Evolutionary conservation across 164 flowering plant species (phyloP), one percentile per base, ranked within the genome.

Genomic region (Magnolia sinica): DNA sequence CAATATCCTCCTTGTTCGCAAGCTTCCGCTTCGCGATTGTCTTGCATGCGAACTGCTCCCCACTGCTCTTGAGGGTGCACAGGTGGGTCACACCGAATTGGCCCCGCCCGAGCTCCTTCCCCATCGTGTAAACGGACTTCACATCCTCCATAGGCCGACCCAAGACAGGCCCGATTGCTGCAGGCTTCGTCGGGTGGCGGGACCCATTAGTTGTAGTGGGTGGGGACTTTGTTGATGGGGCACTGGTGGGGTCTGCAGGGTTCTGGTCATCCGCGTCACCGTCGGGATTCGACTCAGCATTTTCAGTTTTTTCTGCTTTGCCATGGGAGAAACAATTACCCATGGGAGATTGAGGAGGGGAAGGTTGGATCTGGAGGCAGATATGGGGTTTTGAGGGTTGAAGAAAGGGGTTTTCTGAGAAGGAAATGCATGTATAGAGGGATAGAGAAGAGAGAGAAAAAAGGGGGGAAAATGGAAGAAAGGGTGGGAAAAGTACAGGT

Each of bases 131-230:
- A 2, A 29, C 67, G 0, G 83, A 8, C 19, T 78, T 72, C 10
- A 92, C 86, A 22, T 92, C 95, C 72, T 92, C 97, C 97, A 91
- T 92, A 0, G 95, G 94, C 31, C 92, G 87, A 29, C 92, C 91
- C 24, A 92, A 77, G 45, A 92, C 95, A 1, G 86, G 87, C 20
- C 78, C 78, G 52, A 87, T 80, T 0, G 82, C 82, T 2, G 77
- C 70, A 7, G 79, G 77, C 81, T 88, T 88, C 73, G 86, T 19
- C 4, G 83, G 85, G 74, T 85, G 81, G 68, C 73, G 20, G 24
- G 84, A 31, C 18, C 80, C 76, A 50, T 73, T 65, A 0, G 79
- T 4, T 55, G 61, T 19, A 13, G 83, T 8, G 20, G 85, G 68
- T 1, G 82, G 61, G 8, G 82, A 66, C 8, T 72, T 49, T 9